A percentile compares a stretch with the other conserved stretches of the same genome.
phyloP scores from a whole-genome alignment of 2,329 filamentous ascomycete species.

The Talaromyces pinophilus region DNA sequence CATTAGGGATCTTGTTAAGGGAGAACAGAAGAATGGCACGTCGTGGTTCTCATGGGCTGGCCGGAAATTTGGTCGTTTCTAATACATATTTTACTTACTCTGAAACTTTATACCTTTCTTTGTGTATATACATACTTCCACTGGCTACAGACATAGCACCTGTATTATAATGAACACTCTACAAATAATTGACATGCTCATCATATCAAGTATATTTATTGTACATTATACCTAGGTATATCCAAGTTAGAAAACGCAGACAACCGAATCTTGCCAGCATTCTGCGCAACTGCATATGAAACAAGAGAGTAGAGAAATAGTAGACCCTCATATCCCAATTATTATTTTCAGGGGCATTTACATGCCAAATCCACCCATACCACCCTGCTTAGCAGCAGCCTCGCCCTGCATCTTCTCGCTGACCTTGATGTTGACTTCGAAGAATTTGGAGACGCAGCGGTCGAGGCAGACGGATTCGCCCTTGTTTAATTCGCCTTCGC shows the following conservation, averaged over 20 bases:
- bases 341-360: constrained; percentile 26
- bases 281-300: constrained; percentile 17
- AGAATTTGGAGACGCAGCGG: constrained; percentile 96
- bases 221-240: constrained; percentile 14
- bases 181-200: background rate
- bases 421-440: constrained; percentile 97
- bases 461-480: constrained; percentile 98
- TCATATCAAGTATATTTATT: constrained; percentile 17
- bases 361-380: constrained; percentile 55
- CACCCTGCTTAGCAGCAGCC: constrained; percentile 65
- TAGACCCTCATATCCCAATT: background rate
- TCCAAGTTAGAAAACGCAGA: background rate
- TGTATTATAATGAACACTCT: background rate
- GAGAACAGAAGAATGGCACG: constrained; percentile 64
- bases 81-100: constrained; percentile 13
- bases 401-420: constrained; percentile 94
- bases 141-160: background rate
- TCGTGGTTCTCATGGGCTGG: constrained; percentile 62
- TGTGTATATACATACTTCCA: background rate
- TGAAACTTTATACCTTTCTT: background rate
- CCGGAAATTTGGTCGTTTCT: constrained; percentile 29
- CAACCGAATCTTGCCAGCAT: background rate
- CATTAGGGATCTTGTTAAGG: constrained; percentile 62
- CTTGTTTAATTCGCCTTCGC: constrained; percentile 96
- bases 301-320: constrained; percentile 22